A percentile compares a stretch with the other conserved stretches of the same genome.
These are phyloP conservation scores for Vitis hybrid DNA, from an alignment of 177 flowering plant genomes.

Conservation along the genomic window DNA sequence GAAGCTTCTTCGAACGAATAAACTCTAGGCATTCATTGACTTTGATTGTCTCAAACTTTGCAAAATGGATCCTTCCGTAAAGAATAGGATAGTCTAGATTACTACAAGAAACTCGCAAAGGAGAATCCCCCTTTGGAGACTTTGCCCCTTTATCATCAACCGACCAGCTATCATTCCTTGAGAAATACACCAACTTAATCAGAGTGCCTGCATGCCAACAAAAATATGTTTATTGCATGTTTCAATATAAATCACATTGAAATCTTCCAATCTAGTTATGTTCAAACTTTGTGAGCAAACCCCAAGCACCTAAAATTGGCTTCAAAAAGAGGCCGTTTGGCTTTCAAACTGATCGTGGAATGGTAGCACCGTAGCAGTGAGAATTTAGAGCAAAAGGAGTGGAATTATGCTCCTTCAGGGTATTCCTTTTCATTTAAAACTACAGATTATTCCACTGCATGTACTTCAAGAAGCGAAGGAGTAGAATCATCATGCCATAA, in stretches of 20 bases:
- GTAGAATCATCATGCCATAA: no score
- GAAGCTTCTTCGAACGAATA: slow-evolving; percentile 39
- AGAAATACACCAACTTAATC: slow-evolving; percentile 59
- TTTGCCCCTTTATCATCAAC: slow-evolving; percentile 13
- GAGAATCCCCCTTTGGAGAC: slow-evolving; percentile 11
- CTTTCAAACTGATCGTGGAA: no score
- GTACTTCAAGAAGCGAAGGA: no score
- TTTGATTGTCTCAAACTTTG: slow-evolving; percentile 64
- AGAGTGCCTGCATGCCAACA: slow-evolving; percentile 42
- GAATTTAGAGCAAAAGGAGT: no score
- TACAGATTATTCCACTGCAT: no score
- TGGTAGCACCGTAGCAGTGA: no score
- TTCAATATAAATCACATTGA: neutral
- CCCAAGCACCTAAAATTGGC: no score
- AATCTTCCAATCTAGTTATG: no score
- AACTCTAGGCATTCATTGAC: slow-evolving; percentile 61
- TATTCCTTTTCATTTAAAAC: no score
- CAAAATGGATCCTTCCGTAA: slow-evolving; percentile 55
- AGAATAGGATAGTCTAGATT: slow-evolving; percentile 14
- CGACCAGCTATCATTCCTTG: slow-evolving; percentile 18
- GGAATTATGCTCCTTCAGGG: no score
- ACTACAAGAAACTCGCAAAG: slow-evolving; percentile 13
- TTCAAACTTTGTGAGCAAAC: no score
- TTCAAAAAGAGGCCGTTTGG: no score
- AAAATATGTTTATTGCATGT: neutral